A percentile compares a stretch with the other conserved stretches of the same genome.
phyloP scores from a whole-genome alignment of 2,329 filamentous ascomycete species.

The Penicillium rolfsii region DNA sequence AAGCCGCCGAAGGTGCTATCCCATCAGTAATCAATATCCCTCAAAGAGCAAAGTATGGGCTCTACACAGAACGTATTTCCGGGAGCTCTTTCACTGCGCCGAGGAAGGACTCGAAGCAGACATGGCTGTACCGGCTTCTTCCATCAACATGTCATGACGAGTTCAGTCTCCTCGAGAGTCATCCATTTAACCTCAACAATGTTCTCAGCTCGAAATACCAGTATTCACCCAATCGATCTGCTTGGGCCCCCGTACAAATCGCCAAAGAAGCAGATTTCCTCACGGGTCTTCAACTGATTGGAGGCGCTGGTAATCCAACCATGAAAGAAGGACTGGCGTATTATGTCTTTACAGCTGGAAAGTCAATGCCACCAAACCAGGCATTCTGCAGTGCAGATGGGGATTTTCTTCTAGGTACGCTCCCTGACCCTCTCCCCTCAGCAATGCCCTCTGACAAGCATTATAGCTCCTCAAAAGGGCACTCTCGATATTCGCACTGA shows the following conservation, averaged over 20 bases:
- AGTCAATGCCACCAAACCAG: background rate
- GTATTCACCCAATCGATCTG: background rate
- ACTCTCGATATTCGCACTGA: background rate
- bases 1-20: background rate
- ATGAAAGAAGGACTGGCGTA: background rate
- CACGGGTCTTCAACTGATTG: background rate
- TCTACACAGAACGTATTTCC: background rate
- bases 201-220: background rate
- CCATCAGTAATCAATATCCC: background rate
- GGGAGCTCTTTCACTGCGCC: background rate
- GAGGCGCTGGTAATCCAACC: background rate
- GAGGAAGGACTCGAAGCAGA: background rate
- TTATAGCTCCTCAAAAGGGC: background rate
- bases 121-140: constrained; percentile 2
- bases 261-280: background rate
- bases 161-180: background rate
- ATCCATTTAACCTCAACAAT: background rate
- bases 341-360: background rate
- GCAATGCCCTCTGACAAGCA: background rate
- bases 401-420: background rate
- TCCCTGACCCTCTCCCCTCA: background rate
- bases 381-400: background rate
- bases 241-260: background rate
- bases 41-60: background rate
- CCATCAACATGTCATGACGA: background rate